Conservation (phyloP, 2,329 filamentous ascomycete genomes). For the Cercospora citrullina region DNA sequence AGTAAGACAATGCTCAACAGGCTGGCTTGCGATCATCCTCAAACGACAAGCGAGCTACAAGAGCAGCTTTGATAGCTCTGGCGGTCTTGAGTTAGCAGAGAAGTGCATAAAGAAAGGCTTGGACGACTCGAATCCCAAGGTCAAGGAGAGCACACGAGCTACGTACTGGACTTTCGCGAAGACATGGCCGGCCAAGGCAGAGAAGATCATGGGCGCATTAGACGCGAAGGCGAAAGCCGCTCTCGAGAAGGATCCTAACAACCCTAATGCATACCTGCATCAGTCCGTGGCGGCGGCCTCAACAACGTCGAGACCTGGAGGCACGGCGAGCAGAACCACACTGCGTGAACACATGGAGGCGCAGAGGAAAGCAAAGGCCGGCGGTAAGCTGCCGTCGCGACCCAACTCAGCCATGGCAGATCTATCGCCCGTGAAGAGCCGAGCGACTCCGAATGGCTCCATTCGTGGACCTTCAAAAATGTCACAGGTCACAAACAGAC, state of each 20-base stretch:
- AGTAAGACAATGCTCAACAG: slow-evolving; percentile 73
- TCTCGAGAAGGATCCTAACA: slow-evolving; percentile 79
- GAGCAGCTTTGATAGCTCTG: slow-evolving; percentile 77
- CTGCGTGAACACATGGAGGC: slow-evolving; percentile 78
- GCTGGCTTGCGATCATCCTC: slow-evolving; percentile 82
- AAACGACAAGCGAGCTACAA: slow-evolving; percentile 77
- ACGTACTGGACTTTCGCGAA: slow-evolving; percentile 83
- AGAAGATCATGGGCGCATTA: slow-evolving; percentile 73
- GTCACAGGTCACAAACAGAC: slow-evolving; percentile 32
- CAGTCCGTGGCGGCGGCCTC: slow-evolving; percentile 50
- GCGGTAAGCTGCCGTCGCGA: slow-evolving; percentile 51
- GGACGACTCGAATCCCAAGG: slow-evolving; percentile 83
- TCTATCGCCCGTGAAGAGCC: slow-evolving; percentile 51
- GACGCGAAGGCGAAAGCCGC: slow-evolving; percentile 77
- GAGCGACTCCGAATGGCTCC: slow-evolving; percentile 30
- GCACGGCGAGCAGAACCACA: slow-evolving; percentile 57
- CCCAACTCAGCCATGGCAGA: slow-evolving; percentile 60
- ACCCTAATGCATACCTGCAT: slow-evolving; percentile 60
- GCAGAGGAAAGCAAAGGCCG: slow-evolving; percentile 64
- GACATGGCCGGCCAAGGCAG: slow-evolving; percentile 76
- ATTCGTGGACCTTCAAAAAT: slow-evolving; percentile 35
- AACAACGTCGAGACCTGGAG: slow-evolving; percentile 32
- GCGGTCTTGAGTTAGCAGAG: slow-evolving; percentile 78
- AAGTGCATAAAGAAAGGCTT: slow-evolving; percentile 88
- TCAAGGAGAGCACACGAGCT: slow-evolving; percentile 79